Conservation (phyloP, 306 rosid species). For the Corylus avellana region DNA sequence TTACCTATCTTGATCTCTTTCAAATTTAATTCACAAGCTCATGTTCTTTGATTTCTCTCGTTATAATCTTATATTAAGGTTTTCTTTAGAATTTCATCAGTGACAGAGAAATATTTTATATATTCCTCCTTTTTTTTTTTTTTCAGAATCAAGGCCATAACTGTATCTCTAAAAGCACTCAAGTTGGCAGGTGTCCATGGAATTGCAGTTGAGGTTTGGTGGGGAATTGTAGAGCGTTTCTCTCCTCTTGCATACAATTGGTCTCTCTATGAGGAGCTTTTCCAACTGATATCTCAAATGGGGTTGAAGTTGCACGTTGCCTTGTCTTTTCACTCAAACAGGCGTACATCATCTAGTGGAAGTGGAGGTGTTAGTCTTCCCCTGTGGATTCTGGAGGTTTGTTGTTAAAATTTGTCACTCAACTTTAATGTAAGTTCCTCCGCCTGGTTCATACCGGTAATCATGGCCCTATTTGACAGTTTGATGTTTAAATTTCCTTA, state of each 20-base stretch:
- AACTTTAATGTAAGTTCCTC: neutral
- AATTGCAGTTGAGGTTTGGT: conserved; percentile 48
- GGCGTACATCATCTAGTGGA: conserved; percentile 22
- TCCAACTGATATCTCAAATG: conserved; percentile 31
- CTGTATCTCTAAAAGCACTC: conserved; percentile 40
- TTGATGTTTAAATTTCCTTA: neutral
- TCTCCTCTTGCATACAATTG: conserved; percentile 38
- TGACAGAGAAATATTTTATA: conserved; percentile 7
- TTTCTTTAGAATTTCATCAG: neutral
- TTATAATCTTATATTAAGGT: neutral
- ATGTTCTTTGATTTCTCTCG: neutral
- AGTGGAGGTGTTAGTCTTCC: conserved; percentile 42
- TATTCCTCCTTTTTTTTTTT: neutral
- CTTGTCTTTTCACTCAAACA: conserved; percentile 44
- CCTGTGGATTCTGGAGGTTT: conserved; percentile 39
- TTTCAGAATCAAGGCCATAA: conserved; percentile 39
- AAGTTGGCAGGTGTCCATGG: conserved; percentile 49
- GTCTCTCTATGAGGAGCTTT: conserved; percentile 37
- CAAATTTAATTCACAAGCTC: neutral
- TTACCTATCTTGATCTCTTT: neutral
- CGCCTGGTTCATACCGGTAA: neutral
- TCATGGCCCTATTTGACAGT: neutral
- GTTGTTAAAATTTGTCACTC: neutral
- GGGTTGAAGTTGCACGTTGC: conserved; percentile 49
- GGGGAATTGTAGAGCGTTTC: conserved; percentile 46